phyloP scores from a whole-genome alignment of 208 protist genomes.

The Trypanosoma grayi region DNA sequence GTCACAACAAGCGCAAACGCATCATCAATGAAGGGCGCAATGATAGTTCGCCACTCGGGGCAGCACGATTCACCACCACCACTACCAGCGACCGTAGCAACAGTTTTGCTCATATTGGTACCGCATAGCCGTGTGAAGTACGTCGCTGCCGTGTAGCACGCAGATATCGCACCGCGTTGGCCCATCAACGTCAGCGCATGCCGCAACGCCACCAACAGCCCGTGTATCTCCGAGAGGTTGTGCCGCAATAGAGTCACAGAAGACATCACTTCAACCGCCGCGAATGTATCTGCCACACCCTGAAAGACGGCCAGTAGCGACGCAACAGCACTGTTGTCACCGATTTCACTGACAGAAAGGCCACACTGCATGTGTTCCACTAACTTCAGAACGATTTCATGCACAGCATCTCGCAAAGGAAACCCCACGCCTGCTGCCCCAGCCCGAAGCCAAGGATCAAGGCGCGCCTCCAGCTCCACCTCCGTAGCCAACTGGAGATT shows the following conservation, averaged over 20 bases:
- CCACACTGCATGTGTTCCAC: background rate
- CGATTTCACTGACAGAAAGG: background rate
- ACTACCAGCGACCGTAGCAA: too few relatives aligned
- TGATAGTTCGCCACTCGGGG: constrained; percentile 16
- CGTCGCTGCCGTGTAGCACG: constrained; percentile 8
- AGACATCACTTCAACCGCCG: background rate
- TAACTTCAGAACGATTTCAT: constrained; percentile 10
- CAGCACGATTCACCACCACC: background rate
- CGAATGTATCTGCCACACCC: constrained; percentile 7
- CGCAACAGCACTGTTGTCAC: background rate
- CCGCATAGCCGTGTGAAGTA: background rate
- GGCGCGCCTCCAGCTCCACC: constrained; percentile 9
- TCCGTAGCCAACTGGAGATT: constrained; percentile 11
- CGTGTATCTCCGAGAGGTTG: constrained; percentile 14
- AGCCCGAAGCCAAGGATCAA: constrained; percentile 13
- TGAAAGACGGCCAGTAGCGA: constrained; percentile 13
- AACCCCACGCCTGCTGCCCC: background rate
- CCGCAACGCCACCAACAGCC: constrained; percentile 11
- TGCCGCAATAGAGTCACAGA: background rate
- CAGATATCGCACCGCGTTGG: constrained; percentile 21
- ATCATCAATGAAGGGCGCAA: constrained; percentile 27
- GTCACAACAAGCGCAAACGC: constrained; percentile 9
- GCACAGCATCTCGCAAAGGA: constrained; percentile 9
- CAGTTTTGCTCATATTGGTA: too few relatives aligned
- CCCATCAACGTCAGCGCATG: constrained; percentile 8